Evolutionary conservation across 495 filamentous ascomycete genomes (phyloP).

Genomic region (Aspergillus avenaceus): DNA sequence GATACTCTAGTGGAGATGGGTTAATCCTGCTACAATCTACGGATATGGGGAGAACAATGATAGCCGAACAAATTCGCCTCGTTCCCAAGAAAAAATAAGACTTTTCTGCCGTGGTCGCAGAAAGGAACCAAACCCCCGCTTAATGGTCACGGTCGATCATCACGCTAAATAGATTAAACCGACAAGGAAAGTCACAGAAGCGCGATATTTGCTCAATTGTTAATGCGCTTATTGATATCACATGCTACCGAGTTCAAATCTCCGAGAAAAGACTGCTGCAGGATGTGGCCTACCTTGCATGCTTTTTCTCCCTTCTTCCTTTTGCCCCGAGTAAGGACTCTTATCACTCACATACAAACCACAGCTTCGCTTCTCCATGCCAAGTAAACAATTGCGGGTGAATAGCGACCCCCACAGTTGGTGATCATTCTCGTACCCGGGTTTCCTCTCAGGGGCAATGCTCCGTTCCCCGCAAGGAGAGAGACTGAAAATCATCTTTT

Average conservation of each 20-base stretch:
- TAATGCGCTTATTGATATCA: background rate
- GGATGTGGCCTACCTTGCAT: background rate
- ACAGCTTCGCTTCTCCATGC: background rate
- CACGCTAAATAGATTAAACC: conserved; percentile 3
- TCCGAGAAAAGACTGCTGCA: background rate
- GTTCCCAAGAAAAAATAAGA: conserved; percentile 2
- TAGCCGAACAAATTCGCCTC: background rate
- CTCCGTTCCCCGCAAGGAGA: background rate
- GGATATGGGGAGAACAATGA: background rate
- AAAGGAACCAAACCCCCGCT: conserved; percentile 12
- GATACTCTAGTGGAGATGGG: background rate
- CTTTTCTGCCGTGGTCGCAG: background rate
- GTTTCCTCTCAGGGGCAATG: background rate
- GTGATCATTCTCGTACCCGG: background rate
- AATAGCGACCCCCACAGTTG: background rate
- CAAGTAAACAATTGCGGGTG: background rate
- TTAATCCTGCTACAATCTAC: background rate
- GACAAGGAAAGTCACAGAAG: background rate
- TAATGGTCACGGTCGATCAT: conserved; percentile 8
- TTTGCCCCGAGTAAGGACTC: background rate
- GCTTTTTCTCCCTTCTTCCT: too few species aligned
- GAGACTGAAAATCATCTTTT: background rate
- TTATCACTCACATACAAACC: background rate
- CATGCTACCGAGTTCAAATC: conserved; percentile 6
- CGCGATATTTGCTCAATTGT: background rate